Conservation (phyloP, 345 rosid species). For the Aegle marmelos region DNA sequence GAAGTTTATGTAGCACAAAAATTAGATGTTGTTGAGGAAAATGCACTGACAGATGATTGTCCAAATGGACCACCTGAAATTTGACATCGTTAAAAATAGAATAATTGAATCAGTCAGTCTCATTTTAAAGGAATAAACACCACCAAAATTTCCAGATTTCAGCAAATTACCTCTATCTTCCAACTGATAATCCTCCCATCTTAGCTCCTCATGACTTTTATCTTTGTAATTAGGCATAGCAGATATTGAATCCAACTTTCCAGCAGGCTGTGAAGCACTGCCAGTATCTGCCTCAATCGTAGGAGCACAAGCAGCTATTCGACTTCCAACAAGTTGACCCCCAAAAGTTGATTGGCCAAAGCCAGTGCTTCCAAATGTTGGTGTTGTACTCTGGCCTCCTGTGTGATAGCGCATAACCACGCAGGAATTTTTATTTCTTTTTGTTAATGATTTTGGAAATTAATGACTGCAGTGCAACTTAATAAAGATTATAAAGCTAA, state of each 20-base stretch:
- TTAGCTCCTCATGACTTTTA: conserved; percentile 83
- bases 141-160: not conserved
- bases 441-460: not conserved
- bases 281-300: conserved; percentile 60
- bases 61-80: conserved; percentile 71
- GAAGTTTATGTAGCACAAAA: conserved; percentile 51
- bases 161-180: conserved; percentile 83
- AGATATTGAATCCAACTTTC: conserved; percentile 75
- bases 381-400: conserved; percentile 66
- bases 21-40: conserved; percentile 44
- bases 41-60: conserved; percentile 52
- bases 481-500: not conserved
- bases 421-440: not conserved
- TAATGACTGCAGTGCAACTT: not conserved
- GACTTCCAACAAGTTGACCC: conserved; percentile 73
- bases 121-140: not conserved
- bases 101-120: not conserved
- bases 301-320: conserved; percentile 58
- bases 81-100: not conserved
- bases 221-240: conserved; percentile 75
- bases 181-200: conserved; percentile 92
- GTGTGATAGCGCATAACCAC: conserved; percentile 25
- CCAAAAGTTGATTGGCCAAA: conserved; percentile 75
- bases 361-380: conserved; percentile 60
- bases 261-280: conserved; percentile 48